These are phyloP conservation scores for Nothopassalora personata DNA, from an alignment of 2,329 filamentous ascomycete species.

Conservation along the genomic window DNA sequence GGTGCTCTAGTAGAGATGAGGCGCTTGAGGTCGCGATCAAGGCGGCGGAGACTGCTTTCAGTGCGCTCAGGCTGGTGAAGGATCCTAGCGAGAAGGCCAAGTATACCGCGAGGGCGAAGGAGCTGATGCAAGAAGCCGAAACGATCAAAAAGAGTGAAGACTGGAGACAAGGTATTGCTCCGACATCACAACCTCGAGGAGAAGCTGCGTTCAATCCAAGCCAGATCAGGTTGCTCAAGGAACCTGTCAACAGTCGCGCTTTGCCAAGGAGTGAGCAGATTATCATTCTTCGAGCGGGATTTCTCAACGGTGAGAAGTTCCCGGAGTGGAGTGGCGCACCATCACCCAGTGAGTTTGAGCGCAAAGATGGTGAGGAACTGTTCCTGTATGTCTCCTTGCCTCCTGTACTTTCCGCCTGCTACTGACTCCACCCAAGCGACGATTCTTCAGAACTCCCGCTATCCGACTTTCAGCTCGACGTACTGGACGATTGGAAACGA, in stretches of 20 bases:
- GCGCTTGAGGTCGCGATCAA: slow-evolving; percentile 71
- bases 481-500: slow-evolving; percentile 80
- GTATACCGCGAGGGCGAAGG: slow-evolving; percentile 62
- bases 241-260: slow-evolving; percentile 56
- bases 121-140: slow-evolving; percentile 68
- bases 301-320: slow-evolving; percentile 75
- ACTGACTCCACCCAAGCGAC: slow-evolving; percentile 40
- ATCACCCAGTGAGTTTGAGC: slow-evolving; percentile 55
- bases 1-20: slow-evolving; percentile 39
- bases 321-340: slow-evolving; percentile 74
- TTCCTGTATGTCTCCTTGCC: slow-evolving; percentile 55
- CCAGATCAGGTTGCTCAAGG: slow-evolving; percentile 35
- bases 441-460: slow-evolving; percentile 66
- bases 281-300: slow-evolving; percentile 70
- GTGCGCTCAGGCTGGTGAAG: slow-evolving; percentile 60
- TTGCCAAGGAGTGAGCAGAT: slow-evolving; percentile 67
- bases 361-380: slow-evolving; percentile 43
- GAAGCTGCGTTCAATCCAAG: slow-evolving; percentile 3
- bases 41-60: slow-evolving; percentile 77
- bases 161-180: slow-evolving; percentile 20
- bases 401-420: slow-evolving; percentile 3
- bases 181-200: not conserved
- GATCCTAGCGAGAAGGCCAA: slow-evolving; percentile 58
- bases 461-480: slow-evolving; percentile 65
- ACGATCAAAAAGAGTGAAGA: slow-evolving; percentile 57